A percentile compares a stretch with the other conserved stretches of the same genome.
Evolutionary conservation across 768 basidiomycete genomes (phyloP).

Genomic region (Filobasidium wieringae): DNA sequence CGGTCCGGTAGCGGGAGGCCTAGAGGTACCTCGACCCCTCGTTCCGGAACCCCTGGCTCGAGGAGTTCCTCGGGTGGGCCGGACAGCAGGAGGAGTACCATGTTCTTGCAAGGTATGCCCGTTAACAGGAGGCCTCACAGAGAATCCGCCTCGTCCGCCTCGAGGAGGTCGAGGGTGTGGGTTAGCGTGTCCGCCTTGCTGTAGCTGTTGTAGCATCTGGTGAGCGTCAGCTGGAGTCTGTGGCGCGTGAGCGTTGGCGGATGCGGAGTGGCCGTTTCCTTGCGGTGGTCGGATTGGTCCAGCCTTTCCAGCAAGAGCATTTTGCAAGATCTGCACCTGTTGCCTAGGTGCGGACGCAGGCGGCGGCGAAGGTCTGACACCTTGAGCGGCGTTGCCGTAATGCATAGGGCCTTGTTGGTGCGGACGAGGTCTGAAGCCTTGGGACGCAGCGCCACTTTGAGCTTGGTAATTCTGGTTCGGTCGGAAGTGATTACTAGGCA

Average conservation of each 20-base stretch:
- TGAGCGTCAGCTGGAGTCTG: neutral
- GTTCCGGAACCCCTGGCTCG: no score
- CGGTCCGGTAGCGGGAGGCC: no score
- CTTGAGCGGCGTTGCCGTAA: slow-evolving; percentile 35
- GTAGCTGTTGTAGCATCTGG: neutral
- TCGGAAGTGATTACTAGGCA: slow-evolving; percentile 58
- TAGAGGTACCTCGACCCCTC: no score
- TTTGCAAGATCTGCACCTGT: slow-evolving; percentile 3
- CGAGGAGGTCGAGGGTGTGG: neutral
- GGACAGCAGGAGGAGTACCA: no score
- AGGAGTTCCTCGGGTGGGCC: no score
- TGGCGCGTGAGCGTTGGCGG: neutral
- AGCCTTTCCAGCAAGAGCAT: slow-evolving; percentile 5
- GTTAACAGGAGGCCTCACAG: no score
- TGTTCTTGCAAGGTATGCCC: no score
- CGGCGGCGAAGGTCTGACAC: slow-evolving; percentile 17
- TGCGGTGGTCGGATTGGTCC: neutral
- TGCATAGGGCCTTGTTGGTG: slow-evolving; percentile 15
- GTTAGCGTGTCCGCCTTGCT: no score
- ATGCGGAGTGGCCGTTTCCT: neutral
- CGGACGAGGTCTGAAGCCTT: slow-evolving; percentile 3
- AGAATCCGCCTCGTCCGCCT: neutral
- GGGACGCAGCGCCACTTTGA: neutral
- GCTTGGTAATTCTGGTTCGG: slow-evolving; percentile 41
- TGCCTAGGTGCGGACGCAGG: neutral